These are phyloP conservation scores for Metschnikowia aberdeeniae DNA, from an alignment of 805 yeast genomes.

Conservation along the genomic window DNA sequence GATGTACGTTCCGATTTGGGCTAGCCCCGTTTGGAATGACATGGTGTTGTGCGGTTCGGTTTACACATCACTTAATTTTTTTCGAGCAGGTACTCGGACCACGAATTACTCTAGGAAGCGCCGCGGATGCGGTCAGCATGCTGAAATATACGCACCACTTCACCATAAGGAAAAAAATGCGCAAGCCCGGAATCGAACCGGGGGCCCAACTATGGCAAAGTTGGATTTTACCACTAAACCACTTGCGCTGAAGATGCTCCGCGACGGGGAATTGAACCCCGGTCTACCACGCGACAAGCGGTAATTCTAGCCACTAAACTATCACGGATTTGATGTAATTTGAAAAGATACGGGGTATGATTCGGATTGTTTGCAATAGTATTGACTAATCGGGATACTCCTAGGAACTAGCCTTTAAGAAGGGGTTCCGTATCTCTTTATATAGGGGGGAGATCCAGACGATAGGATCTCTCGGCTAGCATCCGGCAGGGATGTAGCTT, in stretches of 20 bases:
- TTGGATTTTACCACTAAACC: constrained; percentile 23
- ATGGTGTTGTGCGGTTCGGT: constrained; percentile 5
- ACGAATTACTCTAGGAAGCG: constrained; percentile 2
- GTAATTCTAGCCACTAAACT: constrained; percentile 22
- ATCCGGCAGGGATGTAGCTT: too few species aligned
- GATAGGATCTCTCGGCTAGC: too few species aligned
- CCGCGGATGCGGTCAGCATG: neutral
- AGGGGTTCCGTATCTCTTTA: too few species aligned
- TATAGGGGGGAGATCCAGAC: too few species aligned
- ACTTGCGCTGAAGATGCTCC: constrained; percentile 19
- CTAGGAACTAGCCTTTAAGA: too few species aligned
- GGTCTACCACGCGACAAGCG: constrained; percentile 24
- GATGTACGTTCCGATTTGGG: constrained; percentile 12
- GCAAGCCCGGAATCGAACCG: constrained; percentile 25
- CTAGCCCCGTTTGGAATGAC: constrained; percentile 11
- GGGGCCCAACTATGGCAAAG: constrained; percentile 24
- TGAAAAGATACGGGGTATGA: neutral
- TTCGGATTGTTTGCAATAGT: too few species aligned
- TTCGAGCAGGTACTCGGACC: constrained; percentile 1
- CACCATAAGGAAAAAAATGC: constrained; percentile 11
- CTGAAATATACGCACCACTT: neutral
- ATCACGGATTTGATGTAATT: constrained; percentile 14
- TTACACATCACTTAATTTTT: constrained; percentile 3
- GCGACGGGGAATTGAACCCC: constrained; percentile 23
- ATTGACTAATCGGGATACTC: too few species aligned